These are phyloP conservation scores for Meira nashicola DNA, from an alignment of 1,284 basidiomycete genomes.

Conservation along the genomic window DNA sequence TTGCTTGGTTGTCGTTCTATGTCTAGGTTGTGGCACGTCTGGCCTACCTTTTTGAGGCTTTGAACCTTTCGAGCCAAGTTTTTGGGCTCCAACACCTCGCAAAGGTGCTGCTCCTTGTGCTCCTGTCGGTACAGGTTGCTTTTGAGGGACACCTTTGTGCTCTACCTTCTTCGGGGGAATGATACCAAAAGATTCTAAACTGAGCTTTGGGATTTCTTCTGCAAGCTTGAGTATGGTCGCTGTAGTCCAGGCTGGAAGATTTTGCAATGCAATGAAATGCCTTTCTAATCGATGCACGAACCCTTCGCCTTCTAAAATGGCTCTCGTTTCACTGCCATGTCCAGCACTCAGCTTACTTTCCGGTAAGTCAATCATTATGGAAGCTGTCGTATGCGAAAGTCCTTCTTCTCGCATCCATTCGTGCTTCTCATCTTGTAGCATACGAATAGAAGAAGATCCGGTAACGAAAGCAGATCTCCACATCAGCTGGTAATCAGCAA, in stretches of 20 bases:
- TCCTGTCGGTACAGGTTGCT: background rate
- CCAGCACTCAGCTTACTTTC: conserved; percentile 58
- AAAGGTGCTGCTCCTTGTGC: conserved; percentile 2
- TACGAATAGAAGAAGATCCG: conserved; percentile 71
- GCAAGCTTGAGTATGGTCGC: background rate
- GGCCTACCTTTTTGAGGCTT: background rate
- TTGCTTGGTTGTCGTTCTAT: background rate
- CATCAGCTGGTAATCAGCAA: conserved; percentile 55
- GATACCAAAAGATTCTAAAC: conserved; percentile 2
- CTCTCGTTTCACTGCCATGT: conserved; percentile 17
- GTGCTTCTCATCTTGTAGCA: conserved; percentile 64
- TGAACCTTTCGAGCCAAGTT: background rate
- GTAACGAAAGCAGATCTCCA: conserved; percentile 65
- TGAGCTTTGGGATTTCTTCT: conserved; percentile 2
- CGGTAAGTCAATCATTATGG: conserved; percentile 70
- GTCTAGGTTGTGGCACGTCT: no score
- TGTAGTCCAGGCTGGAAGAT: background rate
- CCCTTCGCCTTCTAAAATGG: conserved; percentile 56
- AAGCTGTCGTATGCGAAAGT: conserved; percentile 62
- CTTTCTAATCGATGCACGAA: conserved; percentile 56
- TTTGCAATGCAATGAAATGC: conserved; percentile 22
- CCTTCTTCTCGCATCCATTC: conserved; percentile 81
- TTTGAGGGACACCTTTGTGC: background rate
- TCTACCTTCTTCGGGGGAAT: background rate
- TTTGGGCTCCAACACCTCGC: conserved; percentile 5